Conservation (phyloP, 345 rosid genomes). For the Carallia pectinifolia region DNA sequence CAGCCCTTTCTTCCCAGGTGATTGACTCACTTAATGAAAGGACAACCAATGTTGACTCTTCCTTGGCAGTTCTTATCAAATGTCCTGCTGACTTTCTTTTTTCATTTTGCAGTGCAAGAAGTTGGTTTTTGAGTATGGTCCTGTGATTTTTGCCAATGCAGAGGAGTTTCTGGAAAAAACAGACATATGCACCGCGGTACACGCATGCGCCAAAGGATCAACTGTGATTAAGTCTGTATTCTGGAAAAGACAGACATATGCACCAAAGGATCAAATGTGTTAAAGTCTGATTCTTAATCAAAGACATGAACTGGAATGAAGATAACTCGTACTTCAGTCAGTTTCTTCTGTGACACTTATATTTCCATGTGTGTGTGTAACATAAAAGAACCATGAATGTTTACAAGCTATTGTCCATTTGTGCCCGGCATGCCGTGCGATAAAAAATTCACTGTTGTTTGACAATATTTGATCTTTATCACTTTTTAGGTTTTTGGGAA, state of each 20-base stretch:
- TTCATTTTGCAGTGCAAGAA: slow-evolving; percentile 67
- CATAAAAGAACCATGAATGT: too few relatives aligned
- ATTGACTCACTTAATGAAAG: background rate
- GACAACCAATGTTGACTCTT: background rate
- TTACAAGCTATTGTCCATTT: too few relatives aligned
- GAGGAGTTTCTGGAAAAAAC: slow-evolving; percentile 74
- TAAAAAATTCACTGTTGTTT: too few relatives aligned
- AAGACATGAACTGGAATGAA: background rate
- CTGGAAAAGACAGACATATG: slow-evolving; percentile 71
- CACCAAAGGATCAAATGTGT: slow-evolving; percentile 18
- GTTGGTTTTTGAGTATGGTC: slow-evolving; percentile 85
- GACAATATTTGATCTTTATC: too few relatives aligned
- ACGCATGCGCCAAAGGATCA: slow-evolving; percentile 46
- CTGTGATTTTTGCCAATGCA: slow-evolving; percentile 59
- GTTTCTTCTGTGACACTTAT: too few relatives aligned
- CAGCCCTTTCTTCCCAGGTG: too few relatives aligned
- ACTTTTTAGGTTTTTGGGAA: too few relatives aligned
- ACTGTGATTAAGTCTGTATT: slow-evolving; percentile 32
- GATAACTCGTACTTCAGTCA: background rate
- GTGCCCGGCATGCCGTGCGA: too few relatives aligned
- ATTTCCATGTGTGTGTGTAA: too few relatives aligned
- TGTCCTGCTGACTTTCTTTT: background rate
- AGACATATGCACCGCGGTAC: slow-evolving; percentile 67
- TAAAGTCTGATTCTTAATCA: slow-evolving; percentile 44
- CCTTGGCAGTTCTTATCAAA: background rate